phyloP scores from a whole-genome alignment of 306 rosid genomes.

The Ormosia semicastrata region DNA sequence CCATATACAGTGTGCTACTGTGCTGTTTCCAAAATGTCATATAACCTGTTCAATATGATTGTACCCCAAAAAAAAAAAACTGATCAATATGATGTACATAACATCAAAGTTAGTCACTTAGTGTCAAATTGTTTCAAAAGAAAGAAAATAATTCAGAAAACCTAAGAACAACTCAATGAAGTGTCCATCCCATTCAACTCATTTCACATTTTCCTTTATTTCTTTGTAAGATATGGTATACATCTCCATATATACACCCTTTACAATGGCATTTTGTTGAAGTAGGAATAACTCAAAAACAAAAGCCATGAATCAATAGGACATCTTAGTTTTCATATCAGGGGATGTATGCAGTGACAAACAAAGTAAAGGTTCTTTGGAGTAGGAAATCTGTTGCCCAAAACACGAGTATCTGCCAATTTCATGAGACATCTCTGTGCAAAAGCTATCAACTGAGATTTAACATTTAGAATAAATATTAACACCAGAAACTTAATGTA shows the following conservation, averaged over 20 bases:
- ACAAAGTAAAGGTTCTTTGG: neutral
- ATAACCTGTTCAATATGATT: neutral
- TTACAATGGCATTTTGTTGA: neutral
- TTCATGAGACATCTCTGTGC: neutral
- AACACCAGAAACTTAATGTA: conserved; percentile 34
- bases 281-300: conserved; percentile 13
- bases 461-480: conserved; percentile 9
- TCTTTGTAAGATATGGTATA: neutral
- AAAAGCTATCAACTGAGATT: conserved; percentile 20
- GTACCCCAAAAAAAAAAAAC: neutral
- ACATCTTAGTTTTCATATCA: neutral
- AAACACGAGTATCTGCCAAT: conserved; percentile 2
- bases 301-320: conserved; percentile 1
- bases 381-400: neutral
- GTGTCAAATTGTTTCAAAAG: neutral
- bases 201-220: conserved; percentile 1
- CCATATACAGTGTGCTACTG: neutral
- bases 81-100: neutral
- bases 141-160: neutral
- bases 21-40: neutral
- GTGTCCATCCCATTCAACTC: conserved; percentile 4
- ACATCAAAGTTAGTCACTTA: neutral
- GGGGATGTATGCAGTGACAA: conserved; percentile 2
- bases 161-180: neutral
- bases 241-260: neutral